Evolutionary conservation across 163 green algal genomes (phyloP).

Genomic region (Coccomyxa subellipsoidea): DNA sequence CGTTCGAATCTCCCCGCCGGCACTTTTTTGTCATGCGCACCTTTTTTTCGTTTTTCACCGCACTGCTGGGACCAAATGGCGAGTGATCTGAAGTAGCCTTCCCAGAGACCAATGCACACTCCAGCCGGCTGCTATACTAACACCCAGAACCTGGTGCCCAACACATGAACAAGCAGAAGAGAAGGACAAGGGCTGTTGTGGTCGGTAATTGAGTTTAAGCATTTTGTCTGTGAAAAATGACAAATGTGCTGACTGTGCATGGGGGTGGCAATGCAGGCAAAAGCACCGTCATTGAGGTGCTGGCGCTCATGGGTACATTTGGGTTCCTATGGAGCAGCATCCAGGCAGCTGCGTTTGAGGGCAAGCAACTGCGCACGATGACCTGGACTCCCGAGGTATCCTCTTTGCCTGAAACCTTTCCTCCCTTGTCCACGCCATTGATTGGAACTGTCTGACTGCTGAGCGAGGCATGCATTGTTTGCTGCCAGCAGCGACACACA

Average conservation of each 20-base stretch:
- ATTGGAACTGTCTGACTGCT: neutral
- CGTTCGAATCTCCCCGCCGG: neutral
- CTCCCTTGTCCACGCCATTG: neutral
- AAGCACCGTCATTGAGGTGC: constrained; percentile 35
- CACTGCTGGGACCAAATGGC: neutral
- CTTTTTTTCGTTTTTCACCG: neutral
- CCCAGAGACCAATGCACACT: too few relatives aligned
- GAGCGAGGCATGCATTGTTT: too few relatives aligned
- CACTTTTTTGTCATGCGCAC: neutral
- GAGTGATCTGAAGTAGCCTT: too few relatives aligned
- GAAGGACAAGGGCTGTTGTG: too few relatives aligned
- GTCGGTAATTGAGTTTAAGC: too few relatives aligned
- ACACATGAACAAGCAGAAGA: too few relatives aligned
- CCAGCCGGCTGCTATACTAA: too few relatives aligned
- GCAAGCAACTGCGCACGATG: constrained; percentile 13
- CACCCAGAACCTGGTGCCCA: too few relatives aligned
- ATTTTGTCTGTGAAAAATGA: too few relatives aligned
- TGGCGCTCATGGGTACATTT: constrained; percentile 45
- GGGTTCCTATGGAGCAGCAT: constrained; percentile 36
- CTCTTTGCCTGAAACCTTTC: neutral
- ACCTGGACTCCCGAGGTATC: constrained; percentile 12
- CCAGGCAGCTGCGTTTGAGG: constrained; percentile 57
- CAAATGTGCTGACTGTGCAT: too few relatives aligned
- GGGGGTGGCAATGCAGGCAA: constrained; percentile 28
- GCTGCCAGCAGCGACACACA: too few relatives aligned